Percentiles rank a stretch among this genome's conserved stretches.
Conservation (phyloP, 2,329 filamentous ascomycete genomes). For the Beauveria sp. region DNA sequence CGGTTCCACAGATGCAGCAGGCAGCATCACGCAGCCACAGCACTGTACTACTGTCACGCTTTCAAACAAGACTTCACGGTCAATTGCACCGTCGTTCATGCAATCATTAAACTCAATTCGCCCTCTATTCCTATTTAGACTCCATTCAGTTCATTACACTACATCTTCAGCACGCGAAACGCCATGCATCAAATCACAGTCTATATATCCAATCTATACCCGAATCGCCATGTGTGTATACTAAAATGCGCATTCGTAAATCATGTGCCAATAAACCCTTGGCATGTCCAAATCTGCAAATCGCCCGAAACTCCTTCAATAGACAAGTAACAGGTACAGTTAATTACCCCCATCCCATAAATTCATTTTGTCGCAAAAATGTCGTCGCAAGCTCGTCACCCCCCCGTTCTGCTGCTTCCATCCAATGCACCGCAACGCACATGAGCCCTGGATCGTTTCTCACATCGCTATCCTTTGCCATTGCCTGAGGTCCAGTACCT, state of each 20-base stretch:
- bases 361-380: constrained; percentile 64
- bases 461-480: constrained; percentile 38
- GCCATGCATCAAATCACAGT: neutral
- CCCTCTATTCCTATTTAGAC: neutral
- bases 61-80: neutral
- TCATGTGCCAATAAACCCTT: neutral
- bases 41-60: neutral
- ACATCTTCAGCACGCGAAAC: neutral
- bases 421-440: constrained; percentile 96
- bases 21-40: neutral
- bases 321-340: neutral
- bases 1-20: neutral
- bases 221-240: neutral
- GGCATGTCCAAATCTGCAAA: neutral
- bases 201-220: constrained; percentile 7
- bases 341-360: constrained; percentile 25
- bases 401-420: constrained; percentile 81
- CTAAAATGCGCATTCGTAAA: neutral
- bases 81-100: no score
- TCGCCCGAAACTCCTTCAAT: neutral
- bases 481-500: neutral
- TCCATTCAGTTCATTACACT: neutral
- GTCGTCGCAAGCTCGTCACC: constrained; percentile 78
- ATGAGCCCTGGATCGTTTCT: constrained; percentile 79
- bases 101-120: no score